These are phyloP conservation scores for Candida sp. DNA, from an alignment of 1,139 yeast genomes.

Conservation along the genomic window DNA sequence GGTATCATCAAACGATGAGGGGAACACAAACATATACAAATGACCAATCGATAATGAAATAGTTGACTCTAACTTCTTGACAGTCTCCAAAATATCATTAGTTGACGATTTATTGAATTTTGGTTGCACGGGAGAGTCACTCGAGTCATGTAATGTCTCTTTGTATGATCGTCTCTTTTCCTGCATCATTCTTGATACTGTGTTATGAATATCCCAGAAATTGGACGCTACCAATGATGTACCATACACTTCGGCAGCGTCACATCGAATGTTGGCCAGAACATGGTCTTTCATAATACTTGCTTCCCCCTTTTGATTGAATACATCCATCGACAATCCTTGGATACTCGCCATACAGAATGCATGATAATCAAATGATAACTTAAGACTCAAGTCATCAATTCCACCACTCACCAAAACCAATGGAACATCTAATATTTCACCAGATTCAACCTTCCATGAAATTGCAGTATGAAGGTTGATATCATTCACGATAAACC, in stretches of 20 bases:
- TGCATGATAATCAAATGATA: slow-evolving; percentile 81
- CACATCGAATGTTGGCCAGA: slow-evolving; percentile 54
- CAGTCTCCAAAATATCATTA: slow-evolving; percentile 33
- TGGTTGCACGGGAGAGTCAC: slow-evolving; percentile 7
- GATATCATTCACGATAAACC: slow-evolving; percentile 46
- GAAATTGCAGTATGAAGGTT: slow-evolving; percentile 63
- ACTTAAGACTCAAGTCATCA: slow-evolving; percentile 51
- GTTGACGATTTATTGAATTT: slow-evolving; percentile 13
- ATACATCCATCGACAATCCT: slow-evolving; percentile 53
- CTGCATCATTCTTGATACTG: slow-evolving; percentile 67
- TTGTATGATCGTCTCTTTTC: slow-evolving; percentile 71
- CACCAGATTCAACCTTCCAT: slow-evolving; percentile 54
- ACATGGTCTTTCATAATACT: slow-evolving; percentile 56
- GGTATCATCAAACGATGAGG: slow-evolving; percentile 71
- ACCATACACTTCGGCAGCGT: slow-evolving; percentile 56
- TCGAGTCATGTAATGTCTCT: slow-evolving; percentile 64
- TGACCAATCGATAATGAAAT: slow-evolving; percentile 58
- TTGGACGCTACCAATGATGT: slow-evolving; percentile 88
- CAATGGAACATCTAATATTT: slow-evolving; percentile 57
- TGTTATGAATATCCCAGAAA: slow-evolving; percentile 70
- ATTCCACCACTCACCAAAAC: slow-evolving; percentile 62
- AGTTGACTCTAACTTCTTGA: slow-evolving; percentile 51
- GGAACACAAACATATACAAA: slow-evolving; percentile 64
- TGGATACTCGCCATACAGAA: slow-evolving; percentile 62
- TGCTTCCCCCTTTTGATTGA: slow-evolving; percentile 59